Conservation (phyloP, 768 basidiomycete genomes). For the Tubosaeta sp. region DNA sequence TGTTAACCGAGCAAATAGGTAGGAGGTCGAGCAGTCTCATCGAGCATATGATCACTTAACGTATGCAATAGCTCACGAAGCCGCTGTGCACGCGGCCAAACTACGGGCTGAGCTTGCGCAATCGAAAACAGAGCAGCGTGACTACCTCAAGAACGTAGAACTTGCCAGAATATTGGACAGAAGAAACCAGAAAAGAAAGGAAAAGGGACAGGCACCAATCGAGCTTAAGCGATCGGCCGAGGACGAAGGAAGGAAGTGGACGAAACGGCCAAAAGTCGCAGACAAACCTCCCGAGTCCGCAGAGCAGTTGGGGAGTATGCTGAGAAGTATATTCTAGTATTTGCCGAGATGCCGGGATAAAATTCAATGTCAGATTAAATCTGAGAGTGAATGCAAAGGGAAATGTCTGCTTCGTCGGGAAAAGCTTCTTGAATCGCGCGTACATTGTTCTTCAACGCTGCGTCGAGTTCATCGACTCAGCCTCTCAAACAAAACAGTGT, state of each 20-base stretch:
- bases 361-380: conserved; percentile 17
- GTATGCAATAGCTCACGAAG: conserved; percentile 72
- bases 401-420: conserved; percentile 13
- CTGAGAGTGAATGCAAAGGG: conserved; percentile 19
- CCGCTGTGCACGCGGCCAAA: conserved; percentile 80
- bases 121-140: conserved; percentile 82
- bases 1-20: conserved; percentile 99
- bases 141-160: conserved; percentile 93
- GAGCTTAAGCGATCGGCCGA: conserved; percentile 19
- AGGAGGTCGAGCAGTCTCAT: conserved; percentile 32
- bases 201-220: conserved; percentile 49
- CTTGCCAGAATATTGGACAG: conserved; percentile 83
- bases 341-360: conserved; percentile 13
- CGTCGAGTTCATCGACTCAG: conserved; percentile 29
- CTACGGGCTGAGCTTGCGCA: conserved; percentile 90
- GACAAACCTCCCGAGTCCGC: conserved; percentile 9
- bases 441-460: conserved; percentile 43
- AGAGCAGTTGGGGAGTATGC: conserved; percentile 39
- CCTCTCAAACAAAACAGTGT: conserved; percentile 38
- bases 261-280: conserved; percentile 11
- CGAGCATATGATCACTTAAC: conserved; percentile 7
- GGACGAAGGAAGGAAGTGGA: conserved; percentile 7
- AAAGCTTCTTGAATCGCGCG: conserved; percentile 54
- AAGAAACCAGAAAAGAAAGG: conserved; percentile 62
- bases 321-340: conserved; percentile 49